phyloP scores from a whole-genome alignment of 2,329 filamentous ascomycete genomes.

The Colletotrichum tropicale region DNA sequence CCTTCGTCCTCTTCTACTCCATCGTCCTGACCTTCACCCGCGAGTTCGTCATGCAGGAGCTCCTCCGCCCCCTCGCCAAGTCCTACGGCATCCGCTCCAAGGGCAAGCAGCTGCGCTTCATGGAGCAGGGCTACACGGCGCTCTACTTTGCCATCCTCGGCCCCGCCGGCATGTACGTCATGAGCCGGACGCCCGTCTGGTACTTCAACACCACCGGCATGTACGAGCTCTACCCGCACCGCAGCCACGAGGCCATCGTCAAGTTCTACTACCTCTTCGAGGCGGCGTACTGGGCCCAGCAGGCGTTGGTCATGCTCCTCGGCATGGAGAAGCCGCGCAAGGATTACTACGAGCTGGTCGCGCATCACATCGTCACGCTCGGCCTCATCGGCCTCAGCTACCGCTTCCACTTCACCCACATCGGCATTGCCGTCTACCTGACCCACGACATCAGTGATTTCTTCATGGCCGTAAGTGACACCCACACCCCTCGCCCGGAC shows the following conservation, averaged over 20 bases:
- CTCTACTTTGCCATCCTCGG: slow-evolving; percentile 73
- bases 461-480: slow-evolving; percentile 68
- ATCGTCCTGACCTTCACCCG: slow-evolving; percentile 74
- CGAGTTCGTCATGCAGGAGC: slow-evolving; percentile 75
- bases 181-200: slow-evolving; percentile 73
- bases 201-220: slow-evolving; percentile 76
- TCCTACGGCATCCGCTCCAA: slow-evolving; percentile 62
- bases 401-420: slow-evolving; percentile 78
- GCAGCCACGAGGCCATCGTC: slow-evolving; percentile 66
- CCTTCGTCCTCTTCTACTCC: slow-evolving; percentile 75
- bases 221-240: slow-evolving; percentile 75
- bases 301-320: slow-evolving; percentile 71
- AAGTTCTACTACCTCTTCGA: slow-evolving; percentile 80
- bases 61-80: slow-evolving; percentile 68
- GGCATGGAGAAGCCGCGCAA: slow-evolving; percentile 75
- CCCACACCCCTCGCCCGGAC: neutral
- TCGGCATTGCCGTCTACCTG: slow-evolving; percentile 75
- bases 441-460: slow-evolving; percentile 79
- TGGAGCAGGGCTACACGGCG: slow-evolving; percentile 78
- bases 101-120: slow-evolving; percentile 72
- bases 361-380: slow-evolving; percentile 75
- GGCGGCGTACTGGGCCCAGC: slow-evolving; percentile 77
- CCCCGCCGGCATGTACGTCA: slow-evolving; percentile 72
- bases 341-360: slow-evolving; percentile 76
- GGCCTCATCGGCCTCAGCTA: slow-evolving; percentile 72